Evolutionary conservation across 1,139 yeast species (phyloP).

Genomic region (Martiniozyma asiatica): DNA sequence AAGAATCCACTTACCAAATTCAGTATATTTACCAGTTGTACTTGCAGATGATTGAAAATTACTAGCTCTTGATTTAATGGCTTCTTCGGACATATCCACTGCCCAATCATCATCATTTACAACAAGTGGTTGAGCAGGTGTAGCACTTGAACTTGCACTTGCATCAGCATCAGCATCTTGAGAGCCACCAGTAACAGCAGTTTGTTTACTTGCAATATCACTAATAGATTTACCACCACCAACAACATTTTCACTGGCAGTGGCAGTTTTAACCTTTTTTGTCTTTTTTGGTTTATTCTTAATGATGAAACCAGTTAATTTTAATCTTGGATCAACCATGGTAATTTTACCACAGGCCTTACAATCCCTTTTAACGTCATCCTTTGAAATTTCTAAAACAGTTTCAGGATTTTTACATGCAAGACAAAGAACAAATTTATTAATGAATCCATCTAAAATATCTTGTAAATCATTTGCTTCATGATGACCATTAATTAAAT

Average conservation of each 20-base stretch:
- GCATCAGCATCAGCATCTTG: conserved; percentile 32
- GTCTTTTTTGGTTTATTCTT: conserved; percentile 84
- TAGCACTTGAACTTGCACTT: conserved; percentile 49
- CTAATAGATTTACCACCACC: conserved; percentile 78
- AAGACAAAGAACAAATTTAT: conserved; percentile 85
- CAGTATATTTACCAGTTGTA: conserved; percentile 37
- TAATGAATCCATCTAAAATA: conserved; percentile 84
- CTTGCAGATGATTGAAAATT: conserved; percentile 52
- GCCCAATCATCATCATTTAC: conserved; percentile 92
- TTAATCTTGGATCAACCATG: conserved; percentile 74
- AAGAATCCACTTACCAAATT: conserved; percentile 85
- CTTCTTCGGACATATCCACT: conserved; percentile 95
- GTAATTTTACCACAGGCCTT: conserved; percentile 97
- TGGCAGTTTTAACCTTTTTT: conserved; percentile 51
- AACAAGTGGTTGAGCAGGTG: conserved; percentile 40
- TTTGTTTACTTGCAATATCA: conserved; percentile 58
- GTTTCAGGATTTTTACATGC: conserved; percentile 98
- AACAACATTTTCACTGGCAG: conserved; percentile 83
- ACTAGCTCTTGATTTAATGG: conserved; percentile 84
- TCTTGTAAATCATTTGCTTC: conserved; percentile 88
- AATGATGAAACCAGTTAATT: conserved; percentile 71
- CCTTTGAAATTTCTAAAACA: conserved; percentile 72
- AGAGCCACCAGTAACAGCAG: conserved; percentile 26
- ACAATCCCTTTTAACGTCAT: conserved; percentile 78
- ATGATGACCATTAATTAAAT: conserved; percentile 89